These are phyloP conservation scores for Cordyceps cateniannulata DNA, from an alignment of 2,329 filamentous ascomycete species.

Conservation along the genomic window DNA sequence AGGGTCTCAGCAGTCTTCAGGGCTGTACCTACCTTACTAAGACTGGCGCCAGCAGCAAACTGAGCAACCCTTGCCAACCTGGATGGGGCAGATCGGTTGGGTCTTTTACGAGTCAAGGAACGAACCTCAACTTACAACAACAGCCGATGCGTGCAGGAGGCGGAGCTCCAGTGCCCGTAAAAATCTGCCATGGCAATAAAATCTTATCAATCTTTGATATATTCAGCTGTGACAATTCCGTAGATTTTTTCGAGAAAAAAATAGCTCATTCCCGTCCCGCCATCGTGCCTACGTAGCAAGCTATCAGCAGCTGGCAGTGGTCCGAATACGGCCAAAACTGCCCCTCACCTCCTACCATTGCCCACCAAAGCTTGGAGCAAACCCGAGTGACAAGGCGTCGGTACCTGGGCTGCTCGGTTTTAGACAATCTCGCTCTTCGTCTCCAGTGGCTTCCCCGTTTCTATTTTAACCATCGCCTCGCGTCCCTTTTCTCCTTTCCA, in stretches of 20 bases:
- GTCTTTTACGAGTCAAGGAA: neutral
- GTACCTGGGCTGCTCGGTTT: neutral
- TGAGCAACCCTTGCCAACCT: too few species aligned
- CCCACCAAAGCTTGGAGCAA: neutral
- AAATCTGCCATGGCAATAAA: neutral
- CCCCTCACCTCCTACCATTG: conserved; percentile 4
- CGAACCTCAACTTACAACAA: neutral
- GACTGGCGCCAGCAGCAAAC: neutral
- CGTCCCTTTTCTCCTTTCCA: neutral
- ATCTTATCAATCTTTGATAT: neutral
- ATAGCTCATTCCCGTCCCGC: neutral
- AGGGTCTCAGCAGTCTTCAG: neutral
- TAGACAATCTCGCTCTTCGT: neutral
- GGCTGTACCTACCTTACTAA: neutral
- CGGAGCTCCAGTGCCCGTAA: neutral
- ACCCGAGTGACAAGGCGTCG: conserved; percentile 8
- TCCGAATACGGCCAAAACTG: conserved; percentile 13
- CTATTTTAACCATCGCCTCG: conserved; percentile 10
- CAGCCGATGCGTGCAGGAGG: neutral
- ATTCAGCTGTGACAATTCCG: neutral
- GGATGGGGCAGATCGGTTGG: neutral
- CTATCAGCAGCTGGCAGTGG: neutral
- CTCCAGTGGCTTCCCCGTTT: neutral
- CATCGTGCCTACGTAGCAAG: neutral
- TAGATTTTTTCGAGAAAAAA: neutral